Evolutionary conservation across 192 early-diverging fungal genomes (phyloP).

Genomic region (Dimargaris verticillata): DNA sequence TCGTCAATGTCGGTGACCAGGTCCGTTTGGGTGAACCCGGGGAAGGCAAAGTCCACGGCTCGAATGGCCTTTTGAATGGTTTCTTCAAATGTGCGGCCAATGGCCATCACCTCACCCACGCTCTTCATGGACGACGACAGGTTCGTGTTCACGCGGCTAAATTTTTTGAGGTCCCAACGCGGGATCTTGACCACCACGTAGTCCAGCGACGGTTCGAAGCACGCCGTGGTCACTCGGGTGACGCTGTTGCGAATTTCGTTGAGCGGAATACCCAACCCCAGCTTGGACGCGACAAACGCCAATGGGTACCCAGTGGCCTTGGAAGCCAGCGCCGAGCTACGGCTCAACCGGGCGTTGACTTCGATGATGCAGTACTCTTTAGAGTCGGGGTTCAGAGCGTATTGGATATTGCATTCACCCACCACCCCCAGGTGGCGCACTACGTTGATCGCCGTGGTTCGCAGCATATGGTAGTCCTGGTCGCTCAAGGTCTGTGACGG

Average conservation of each 20-base stretch:
- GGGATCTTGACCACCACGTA: conserved; percentile 95
- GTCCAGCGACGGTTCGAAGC: conserved; percentile 93
- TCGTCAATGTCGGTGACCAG: conserved; percentile 29
- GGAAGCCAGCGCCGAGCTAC: conserved; percentile 74
- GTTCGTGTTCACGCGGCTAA: conserved; percentile 72
- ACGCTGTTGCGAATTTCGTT: conserved; percentile 78
- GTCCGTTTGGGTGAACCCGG: conserved; percentile 46
- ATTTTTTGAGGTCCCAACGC: conserved; percentile 92
- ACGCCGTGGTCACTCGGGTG: conserved; percentile 84
- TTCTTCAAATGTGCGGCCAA: conserved; percentile 94
- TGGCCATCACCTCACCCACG: conserved; percentile 98
- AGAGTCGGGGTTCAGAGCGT: conserved; percentile 77
- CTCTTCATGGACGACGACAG: conserved; percentile 84
- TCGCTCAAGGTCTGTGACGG: conserved; percentile 92
- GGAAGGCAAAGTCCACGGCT: conserved; percentile 80
- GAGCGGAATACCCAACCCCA: conserved; percentile 77
- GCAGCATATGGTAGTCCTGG: conserved; percentile 91
- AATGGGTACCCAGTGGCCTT: conserved; percentile 98
- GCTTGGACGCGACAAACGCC: conserved; percentile 95
- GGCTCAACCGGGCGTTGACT: conserved; percentile 90
- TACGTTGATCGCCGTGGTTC: conserved; percentile 87
- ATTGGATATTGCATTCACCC: conserved; percentile 97
- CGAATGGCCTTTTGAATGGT: conserved; percentile 91
- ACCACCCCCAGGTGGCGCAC: conserved; percentile 92
- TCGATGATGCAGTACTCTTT: conserved; percentile 90